These are phyloP conservation scores for Coleophoma crateriformis DNA, from an alignment of 2,329 filamentous ascomycete species.

Conservation along the genomic window DNA sequence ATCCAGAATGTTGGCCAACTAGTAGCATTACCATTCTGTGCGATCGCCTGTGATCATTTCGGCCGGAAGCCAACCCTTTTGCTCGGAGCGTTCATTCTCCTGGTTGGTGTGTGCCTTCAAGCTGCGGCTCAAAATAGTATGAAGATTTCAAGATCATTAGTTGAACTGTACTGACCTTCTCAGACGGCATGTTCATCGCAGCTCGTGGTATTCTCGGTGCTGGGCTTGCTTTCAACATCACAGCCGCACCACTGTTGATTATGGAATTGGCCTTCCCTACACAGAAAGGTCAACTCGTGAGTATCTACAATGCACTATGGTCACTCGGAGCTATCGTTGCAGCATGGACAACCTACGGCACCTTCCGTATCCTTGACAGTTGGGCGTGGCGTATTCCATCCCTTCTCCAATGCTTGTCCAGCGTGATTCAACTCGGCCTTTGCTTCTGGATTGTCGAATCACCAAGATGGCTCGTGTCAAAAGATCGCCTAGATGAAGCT, in stretches of 20 bases:
- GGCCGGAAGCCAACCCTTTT: conserved; percentile 9
- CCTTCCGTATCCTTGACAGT: conserved; percentile 4
- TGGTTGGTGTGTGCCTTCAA: conserved; percentile 10
- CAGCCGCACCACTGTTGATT: conserved; percentile 28
- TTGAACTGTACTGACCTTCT: background rate
- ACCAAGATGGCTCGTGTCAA: conserved; percentile 54
- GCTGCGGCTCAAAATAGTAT: conserved; percentile 13
- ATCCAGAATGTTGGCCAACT: conserved; percentile 22
- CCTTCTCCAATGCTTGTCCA: conserved; percentile 11
- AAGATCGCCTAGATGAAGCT: conserved; percentile 45
- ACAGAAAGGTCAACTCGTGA: conserved; percentile 27
- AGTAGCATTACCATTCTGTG: conserved; percentile 16
- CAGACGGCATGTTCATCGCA: conserved; percentile 24
- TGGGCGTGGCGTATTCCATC: conserved; percentile 22
- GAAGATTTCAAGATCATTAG: background rate
- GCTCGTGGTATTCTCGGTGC: conserved; percentile 28
- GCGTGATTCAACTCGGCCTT: conserved; percentile 8
- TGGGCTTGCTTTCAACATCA: conserved; percentile 24
- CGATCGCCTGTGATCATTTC: conserved; percentile 14
- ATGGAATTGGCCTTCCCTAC: conserved; percentile 29
- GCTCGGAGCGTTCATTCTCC: conserved; percentile 12
- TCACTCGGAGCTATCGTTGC: conserved; percentile 33
- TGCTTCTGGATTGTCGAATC: conserved; percentile 35
- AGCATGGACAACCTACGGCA: conserved; percentile 37
- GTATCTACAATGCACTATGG: conserved; percentile 30